These are phyloP conservation scores for Trichoderma orchidacearum DNA, from an alignment of 495 filamentous ascomycete species.

Conservation along the genomic window DNA sequence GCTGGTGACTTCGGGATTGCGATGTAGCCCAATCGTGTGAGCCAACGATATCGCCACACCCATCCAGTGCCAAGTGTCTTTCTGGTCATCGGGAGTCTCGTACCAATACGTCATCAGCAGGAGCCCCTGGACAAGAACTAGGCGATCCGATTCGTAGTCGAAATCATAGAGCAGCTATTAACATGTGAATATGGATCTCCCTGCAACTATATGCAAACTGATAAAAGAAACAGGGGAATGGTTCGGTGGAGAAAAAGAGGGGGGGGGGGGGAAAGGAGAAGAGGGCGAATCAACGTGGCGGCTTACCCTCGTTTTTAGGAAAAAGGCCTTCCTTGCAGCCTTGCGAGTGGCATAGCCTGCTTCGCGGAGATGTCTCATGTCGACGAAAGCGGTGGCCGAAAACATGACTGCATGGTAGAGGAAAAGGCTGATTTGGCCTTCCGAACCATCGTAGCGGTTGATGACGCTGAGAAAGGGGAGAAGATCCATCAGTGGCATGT, in stretches of 20 bases:
- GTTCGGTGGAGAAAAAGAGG: background rate
- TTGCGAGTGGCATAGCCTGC: constrained; percentile 60
- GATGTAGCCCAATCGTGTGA: constrained; percentile 73
- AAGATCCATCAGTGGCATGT: constrained; percentile 76
- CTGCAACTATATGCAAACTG: background rate
- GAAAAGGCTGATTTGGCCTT: constrained; percentile 59
- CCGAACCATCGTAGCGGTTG: constrained; percentile 46
- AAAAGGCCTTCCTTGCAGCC: constrained; percentile 64
- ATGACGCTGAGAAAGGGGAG: constrained; percentile 58
- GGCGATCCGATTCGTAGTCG: constrained; percentile 71
- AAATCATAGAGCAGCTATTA: constrained; percentile 57
- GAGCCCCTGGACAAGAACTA: constrained; percentile 70
- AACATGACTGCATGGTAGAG: constrained; percentile 79
- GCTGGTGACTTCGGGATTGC: constrained; percentile 56
- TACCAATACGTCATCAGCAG: constrained; percentile 88
- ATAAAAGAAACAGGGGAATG: background rate
- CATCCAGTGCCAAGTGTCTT: constrained; percentile 90
- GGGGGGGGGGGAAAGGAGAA: background rate
- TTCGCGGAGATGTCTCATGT: constrained; percentile 50
- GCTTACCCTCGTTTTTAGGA: constrained; percentile 62
- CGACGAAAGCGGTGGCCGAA: constrained; percentile 62
- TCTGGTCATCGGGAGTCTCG: constrained; percentile 78
- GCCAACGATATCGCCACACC: constrained; percentile 71
- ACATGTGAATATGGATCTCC: constrained; percentile 8
- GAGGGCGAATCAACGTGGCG: background rate